Conservation (phyloP, 2,329 filamentous ascomycete species). For the Fusarium tupiense region DNA sequence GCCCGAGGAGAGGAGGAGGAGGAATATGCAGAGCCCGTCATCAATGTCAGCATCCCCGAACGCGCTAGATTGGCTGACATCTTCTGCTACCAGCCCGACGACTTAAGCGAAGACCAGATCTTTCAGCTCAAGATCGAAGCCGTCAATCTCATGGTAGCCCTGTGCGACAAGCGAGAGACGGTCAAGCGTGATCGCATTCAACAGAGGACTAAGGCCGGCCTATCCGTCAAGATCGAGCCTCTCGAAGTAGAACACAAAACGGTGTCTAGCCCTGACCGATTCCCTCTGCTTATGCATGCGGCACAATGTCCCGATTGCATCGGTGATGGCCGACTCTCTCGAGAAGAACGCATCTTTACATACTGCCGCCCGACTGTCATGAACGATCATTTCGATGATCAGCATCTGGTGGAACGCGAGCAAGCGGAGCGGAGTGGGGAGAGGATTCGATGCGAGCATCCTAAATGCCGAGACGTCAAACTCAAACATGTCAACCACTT, state of each 20-base stretch:
- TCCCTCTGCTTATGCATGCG: not conserved
- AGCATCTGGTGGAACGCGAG: not conserved
- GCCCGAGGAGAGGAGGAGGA: constrained; percentile 25
- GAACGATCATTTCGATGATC: not conserved
- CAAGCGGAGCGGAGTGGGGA: not conserved
- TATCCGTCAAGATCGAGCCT: not conserved
- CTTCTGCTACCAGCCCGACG: constrained; percentile 23
- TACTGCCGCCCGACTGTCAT: not conserved
- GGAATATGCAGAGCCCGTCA: constrained; percentile 30
- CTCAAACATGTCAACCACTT: not conserved
- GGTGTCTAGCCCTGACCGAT: not conserved
- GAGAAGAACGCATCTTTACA: not conserved
- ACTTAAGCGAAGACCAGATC: constrained; percentile 19
- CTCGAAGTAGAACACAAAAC: not conserved
- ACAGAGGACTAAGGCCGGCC: not conserved
- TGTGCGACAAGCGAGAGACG: constrained; percentile 38
- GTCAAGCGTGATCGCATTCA: constrained; percentile 8
- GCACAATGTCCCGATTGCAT: not conserved
- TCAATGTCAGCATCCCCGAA: constrained; percentile 36
- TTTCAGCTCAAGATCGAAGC: constrained; percentile 19
- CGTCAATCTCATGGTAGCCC: constrained; percentile 31
- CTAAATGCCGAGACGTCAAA: not conserved
- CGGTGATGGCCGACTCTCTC: not conserved
- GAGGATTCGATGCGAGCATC: not conserved
- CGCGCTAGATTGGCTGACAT: constrained; percentile 25